phyloP scores from a whole-genome alignment of 768 basidiomycete species.

The Exidia glandulosa region DNA sequence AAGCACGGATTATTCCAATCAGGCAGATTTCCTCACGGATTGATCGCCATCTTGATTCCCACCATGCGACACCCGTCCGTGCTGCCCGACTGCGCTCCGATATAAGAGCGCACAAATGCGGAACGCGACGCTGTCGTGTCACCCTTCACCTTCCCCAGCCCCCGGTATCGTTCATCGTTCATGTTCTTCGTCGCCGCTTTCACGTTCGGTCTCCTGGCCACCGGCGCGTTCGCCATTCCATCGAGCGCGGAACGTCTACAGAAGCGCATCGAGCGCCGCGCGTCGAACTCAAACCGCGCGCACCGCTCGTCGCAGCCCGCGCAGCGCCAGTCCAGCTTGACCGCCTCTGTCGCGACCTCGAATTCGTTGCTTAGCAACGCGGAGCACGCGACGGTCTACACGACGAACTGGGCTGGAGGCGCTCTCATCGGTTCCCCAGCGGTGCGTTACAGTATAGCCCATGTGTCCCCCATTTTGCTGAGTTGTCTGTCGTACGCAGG shows the following conservation, averaged over 20 bases:
- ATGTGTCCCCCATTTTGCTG: no score
- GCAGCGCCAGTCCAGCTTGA: no score
- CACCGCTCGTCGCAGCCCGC: slow-evolving; percentile 4
- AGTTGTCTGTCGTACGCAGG: no score
- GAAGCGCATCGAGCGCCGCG: slow-evolving; percentile 13
- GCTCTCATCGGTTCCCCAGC: slow-evolving; percentile 16
- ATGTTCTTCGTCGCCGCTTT: slow-evolving; percentile 12
- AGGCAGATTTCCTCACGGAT: no score
- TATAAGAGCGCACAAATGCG: no score
- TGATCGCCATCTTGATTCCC: no score
- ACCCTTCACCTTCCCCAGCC: neutral
- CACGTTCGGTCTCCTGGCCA: slow-evolving; percentile 11
- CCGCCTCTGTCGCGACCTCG: neutral
- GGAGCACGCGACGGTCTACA: slow-evolving; percentile 17
- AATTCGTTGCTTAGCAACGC: slow-evolving; percentile 4
- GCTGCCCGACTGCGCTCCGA: neutral
- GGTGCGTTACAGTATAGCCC: neutral
- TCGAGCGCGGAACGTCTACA: slow-evolving; percentile 8
- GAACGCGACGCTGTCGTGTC: no score
- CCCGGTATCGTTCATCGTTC: neutral
- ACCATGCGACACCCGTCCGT: no score
- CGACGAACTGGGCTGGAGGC: slow-evolving; percentile 27
- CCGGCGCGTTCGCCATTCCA: slow-evolving; percentile 13
- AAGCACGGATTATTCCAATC: no score
- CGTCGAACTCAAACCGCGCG: slow-evolving; percentile 4